Conservation (phyloP, 2,329 filamentous ascomycete genomes). For the Ophiostoma pallidulum region DNA sequence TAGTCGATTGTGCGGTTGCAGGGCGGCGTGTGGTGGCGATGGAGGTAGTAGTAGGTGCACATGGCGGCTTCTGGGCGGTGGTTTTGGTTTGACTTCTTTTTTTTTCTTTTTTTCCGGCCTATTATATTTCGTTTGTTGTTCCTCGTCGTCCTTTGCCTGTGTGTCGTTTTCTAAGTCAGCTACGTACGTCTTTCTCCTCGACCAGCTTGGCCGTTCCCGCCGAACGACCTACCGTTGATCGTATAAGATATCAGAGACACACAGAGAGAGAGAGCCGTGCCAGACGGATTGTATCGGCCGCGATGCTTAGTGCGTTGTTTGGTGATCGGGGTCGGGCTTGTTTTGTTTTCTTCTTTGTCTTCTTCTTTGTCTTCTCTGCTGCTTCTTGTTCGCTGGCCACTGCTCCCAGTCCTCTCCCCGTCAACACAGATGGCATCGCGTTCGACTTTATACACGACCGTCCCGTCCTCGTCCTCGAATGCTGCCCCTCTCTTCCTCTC, state of each 20-base stretch:
- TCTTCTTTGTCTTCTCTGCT: not conserved
- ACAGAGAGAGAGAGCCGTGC: no score
- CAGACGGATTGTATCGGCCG: no score
- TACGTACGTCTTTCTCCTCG: no score
- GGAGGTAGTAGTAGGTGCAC: constrained; percentile 42
- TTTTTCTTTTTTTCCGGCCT: not conserved
- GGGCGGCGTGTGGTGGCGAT: constrained; percentile 34
- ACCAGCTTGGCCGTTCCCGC: no score
- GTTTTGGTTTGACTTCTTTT: not conserved
- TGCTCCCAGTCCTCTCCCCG: not conserved
- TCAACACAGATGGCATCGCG: not conserved
- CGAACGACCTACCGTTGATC: no score
- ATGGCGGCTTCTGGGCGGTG: constrained; percentile 24
- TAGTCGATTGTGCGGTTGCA: constrained; percentile 14
- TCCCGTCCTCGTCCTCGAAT: no score
- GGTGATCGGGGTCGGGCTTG: no score
- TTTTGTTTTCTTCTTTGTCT: not conserved
- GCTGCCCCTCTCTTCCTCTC: not conserved
- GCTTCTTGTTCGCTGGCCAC: no score
- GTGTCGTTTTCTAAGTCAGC: no score
- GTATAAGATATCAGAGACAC: no score
- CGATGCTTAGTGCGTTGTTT: no score
- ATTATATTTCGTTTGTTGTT: not conserved
- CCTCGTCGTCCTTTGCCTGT: not conserved
- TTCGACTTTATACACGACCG: not conserved